Conservation (phyloP, 768 basidiomycete genomes). For the Tulasnella sp. region DNA sequence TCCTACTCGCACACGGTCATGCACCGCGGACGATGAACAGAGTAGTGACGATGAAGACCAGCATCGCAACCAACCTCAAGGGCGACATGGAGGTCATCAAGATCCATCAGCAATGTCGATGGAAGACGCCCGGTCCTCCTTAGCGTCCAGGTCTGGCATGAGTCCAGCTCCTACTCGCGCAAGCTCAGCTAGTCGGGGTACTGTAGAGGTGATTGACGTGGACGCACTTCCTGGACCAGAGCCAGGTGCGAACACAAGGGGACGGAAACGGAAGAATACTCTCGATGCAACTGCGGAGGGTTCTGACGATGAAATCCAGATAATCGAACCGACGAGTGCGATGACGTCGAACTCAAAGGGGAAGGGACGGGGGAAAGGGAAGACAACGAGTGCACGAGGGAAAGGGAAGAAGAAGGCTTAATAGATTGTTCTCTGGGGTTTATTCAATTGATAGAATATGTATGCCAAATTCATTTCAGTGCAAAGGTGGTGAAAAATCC, state of each 20-base stretch:
- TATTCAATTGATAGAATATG: too few relatives aligned
- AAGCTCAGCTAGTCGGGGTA: neutral
- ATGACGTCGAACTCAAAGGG: neutral
- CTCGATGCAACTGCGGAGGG: neutral
- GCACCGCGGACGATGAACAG: neutral
- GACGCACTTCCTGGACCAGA: slow-evolving; percentile 10
- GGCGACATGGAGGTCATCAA: neutral
- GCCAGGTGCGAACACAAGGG: neutral
- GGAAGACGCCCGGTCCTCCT: neutral
- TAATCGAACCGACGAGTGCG: slow-evolving; percentile 1
- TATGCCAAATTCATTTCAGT: too few relatives aligned
- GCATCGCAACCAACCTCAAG: neutral
- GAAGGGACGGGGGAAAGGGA: neutral
- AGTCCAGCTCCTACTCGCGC: slow-evolving; percentile 3
- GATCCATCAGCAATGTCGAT: neutral
- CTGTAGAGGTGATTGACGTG: slow-evolving; percentile 10
- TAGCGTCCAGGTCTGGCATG: slow-evolving; percentile 1
- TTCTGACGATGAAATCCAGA: slow-evolving; percentile 12
- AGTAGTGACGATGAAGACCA: slow-evolving; percentile 10
- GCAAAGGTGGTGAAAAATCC: too few relatives aligned
- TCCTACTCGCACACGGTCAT: neutral
- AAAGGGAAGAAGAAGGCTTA: slow-evolving; percentile 10
- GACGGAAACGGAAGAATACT: neutral
- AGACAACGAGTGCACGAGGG: neutral
- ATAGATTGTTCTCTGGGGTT: too few relatives aligned